Conservation (phyloP, 176 grass and related monocot genomes). For the maize (Zea mays) region Zm-B73-REFERENCE-NAM-5.0 NC_050096.1:210320001-210320500, state of each 20-base stretch:
- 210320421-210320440: not conserved
- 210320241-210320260: not conserved
- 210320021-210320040: not conserved
- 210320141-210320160: not conserved
- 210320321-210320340: not conserved
- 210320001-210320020: not conserved
- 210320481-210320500: not conserved
- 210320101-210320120: slow-evolving; percentile 48
- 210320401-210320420: not conserved
- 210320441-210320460: not conserved
- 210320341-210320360: not conserved
- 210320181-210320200: not conserved
- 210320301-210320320: not conserved
- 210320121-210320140: slow-evolving; percentile 36
- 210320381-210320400: not conserved
- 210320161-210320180: not conserved
- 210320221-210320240: not conserved
- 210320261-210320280: not conserved
- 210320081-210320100: slow-evolving; percentile 72
- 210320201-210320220: slow-evolving; percentile 4
- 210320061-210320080: slow-evolving; percentile 52
- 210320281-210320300: not conserved
- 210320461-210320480: not conserved
- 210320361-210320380: not conserved
- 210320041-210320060: slow-evolving; percentile 33